phyloP scores from a whole-genome alignment of 2,329 filamentous ascomycete species.

The Simplicillium aogashimaense region DNA sequence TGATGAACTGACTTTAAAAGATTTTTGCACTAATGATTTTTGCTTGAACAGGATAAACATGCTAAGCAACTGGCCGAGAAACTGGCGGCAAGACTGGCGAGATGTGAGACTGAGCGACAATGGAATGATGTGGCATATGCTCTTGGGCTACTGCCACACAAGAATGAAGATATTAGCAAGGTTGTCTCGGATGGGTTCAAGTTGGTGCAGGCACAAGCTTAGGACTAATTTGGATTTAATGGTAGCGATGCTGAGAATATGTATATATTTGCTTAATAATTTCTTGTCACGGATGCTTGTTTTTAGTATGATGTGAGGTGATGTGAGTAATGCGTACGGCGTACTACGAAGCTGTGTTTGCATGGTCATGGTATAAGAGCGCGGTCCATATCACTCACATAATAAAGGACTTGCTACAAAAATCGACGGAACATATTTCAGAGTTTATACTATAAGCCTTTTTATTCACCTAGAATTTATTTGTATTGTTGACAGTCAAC shows the following conservation, averaged over 20 bases:
- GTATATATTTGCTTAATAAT: conserved; percentile 4
- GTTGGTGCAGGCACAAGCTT: conserved; percentile 55
- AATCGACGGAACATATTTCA: too few relatives aligned
- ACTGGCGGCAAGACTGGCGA: conserved; percentile 71
- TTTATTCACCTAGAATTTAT: too few relatives aligned
- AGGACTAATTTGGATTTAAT: conserved; percentile 5
- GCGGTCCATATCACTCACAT: too few relatives aligned
- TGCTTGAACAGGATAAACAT: conserved; percentile 69
- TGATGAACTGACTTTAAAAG: conserved; percentile 8
- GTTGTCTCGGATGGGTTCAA: conserved; percentile 66
- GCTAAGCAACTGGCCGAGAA: conserved; percentile 91
- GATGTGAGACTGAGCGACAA: conserved; percentile 87
- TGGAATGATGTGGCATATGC: conserved; percentile 98
- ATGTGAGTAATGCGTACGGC: too few relatives aligned
- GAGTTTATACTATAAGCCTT: too few relatives aligned
- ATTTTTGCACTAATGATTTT: conserved; percentile 8
- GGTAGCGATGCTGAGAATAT: not conserved
- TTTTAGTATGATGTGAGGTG: too few relatives aligned
- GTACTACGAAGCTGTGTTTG: too few relatives aligned
- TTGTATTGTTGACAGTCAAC: too few relatives aligned
- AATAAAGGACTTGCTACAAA: too few relatives aligned
- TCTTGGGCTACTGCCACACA: conserved; percentile 79
- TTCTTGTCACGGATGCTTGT: not conserved
- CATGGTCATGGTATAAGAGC: too few relatives aligned
- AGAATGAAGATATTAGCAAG: conserved; percentile 82